Evolutionary conservation across 106 monocot genomes (phyloP).

Genomic region (Platanthera zijinensis): DNA sequence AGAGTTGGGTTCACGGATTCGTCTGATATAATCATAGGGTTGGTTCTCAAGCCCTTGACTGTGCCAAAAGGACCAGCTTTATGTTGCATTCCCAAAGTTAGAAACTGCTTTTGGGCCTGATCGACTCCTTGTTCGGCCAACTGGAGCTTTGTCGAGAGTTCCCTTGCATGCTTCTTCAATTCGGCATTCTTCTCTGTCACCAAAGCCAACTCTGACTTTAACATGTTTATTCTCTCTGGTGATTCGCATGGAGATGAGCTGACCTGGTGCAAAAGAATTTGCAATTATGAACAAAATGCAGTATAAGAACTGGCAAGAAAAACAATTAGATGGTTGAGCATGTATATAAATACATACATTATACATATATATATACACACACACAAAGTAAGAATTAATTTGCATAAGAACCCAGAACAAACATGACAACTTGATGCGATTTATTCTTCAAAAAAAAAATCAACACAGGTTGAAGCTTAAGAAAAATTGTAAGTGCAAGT

Average conservation of each 20-base stretch:
- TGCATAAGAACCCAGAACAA: too few species aligned
- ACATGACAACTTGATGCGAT: too few species aligned
- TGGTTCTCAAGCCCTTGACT: slow-evolving; percentile 66
- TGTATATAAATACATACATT: too few species aligned
- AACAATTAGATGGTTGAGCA: too few species aligned
- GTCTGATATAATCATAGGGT: slow-evolving; percentile 59
- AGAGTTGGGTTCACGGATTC: slow-evolving; percentile 85
- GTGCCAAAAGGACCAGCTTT: slow-evolving; percentile 82
- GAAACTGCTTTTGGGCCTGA: slow-evolving; percentile 46
- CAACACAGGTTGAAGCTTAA: too few species aligned
- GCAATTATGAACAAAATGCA: too few species aligned
- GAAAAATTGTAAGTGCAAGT: too few species aligned
- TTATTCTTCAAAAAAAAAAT: too few species aligned
- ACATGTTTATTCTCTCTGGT: slow-evolving; percentile 29
- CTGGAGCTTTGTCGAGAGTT: slow-evolving; percentile 45
- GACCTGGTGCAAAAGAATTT: slow-evolving; percentile 21
- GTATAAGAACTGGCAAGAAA: too few species aligned
- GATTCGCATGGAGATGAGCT: slow-evolving; percentile 44
- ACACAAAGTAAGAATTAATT: too few species aligned
- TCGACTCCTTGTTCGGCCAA: slow-evolving; percentile 60
- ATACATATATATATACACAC: too few species aligned
- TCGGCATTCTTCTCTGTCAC: slow-evolving; percentile 54
- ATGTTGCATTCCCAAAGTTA: slow-evolving; percentile 23
- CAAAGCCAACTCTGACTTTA: slow-evolving; percentile 58
- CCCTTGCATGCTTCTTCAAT: slow-evolving; percentile 58